Evolutionary conservation across 2,329 filamentous ascomycete genomes (phyloP).

Genomic region (Botryosphaeria dothidea): DNA sequence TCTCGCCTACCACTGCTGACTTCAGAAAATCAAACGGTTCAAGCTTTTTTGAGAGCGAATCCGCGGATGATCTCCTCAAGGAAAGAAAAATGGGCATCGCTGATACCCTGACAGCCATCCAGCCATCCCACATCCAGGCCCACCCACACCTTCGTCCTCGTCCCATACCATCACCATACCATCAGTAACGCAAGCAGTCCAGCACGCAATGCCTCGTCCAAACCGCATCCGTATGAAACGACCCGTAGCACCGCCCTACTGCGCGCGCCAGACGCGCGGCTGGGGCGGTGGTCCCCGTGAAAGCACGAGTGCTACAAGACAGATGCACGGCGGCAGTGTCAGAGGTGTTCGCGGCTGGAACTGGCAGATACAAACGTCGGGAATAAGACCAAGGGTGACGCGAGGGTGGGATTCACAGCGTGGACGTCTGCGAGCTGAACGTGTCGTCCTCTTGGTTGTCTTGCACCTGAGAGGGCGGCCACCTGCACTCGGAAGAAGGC

Average conservation of each 20-base stretch:
- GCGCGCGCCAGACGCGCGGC: not conserved
- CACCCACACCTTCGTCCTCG: not conserved
- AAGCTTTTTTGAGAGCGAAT: not conserved
- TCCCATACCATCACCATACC: not conserved
- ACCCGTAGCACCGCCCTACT: not conserved
- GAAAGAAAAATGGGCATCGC: not conserved
- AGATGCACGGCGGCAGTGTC: not conserved
- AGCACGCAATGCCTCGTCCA: not conserved
- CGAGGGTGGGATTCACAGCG: not conserved
- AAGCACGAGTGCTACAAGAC: not conserved
- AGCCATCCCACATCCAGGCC: not conserved
- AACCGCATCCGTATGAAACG: conserved; percentile 7
- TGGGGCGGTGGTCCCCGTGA: not conserved
- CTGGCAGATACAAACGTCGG: not conserved
- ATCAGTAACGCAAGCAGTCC: not conserved
- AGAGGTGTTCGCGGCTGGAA: too few relatives aligned
- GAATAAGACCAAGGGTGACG: not conserved
- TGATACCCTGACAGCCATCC: not conserved
- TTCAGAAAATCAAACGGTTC: not conserved
- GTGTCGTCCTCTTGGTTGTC: not conserved
- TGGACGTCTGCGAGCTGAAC: not conserved
- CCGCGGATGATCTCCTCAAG: not conserved
- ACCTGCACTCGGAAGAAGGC: not conserved
- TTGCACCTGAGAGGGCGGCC: not conserved
- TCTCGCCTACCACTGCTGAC: too few relatives aligned